A percentile compares a stretch with the other conserved stretches of the same genome.
Conservation (phyloP, 164 flowering plant genomes). For the Magnolia officinalis region DNA sequence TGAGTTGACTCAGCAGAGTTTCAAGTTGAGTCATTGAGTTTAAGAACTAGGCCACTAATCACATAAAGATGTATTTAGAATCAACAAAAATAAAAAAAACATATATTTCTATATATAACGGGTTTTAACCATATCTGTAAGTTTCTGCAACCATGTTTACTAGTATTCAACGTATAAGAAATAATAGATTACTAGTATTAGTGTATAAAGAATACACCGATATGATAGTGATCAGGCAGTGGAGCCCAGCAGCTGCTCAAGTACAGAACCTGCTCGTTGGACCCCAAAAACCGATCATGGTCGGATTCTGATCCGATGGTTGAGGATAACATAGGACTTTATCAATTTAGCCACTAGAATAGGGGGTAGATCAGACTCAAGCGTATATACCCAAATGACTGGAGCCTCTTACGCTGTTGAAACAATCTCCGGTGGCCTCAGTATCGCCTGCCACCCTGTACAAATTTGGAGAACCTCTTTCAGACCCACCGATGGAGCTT, state of each 20-base stretch:
- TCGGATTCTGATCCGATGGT: neutral
- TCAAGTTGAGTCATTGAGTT: too few species aligned
- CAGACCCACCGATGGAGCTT: slow-evolving; percentile 31
- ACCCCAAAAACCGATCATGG: neutral
- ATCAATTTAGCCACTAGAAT: neutral
- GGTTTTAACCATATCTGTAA: too few species aligned
- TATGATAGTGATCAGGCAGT: neutral
- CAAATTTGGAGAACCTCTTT: slow-evolving; percentile 27
- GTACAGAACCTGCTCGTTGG: neutral
- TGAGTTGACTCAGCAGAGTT: too few species aligned
- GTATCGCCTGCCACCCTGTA: slow-evolving; percentile 37
- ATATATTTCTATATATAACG: too few species aligned
- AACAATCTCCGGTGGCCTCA: slow-evolving; percentile 19
- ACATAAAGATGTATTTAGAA: too few species aligned
- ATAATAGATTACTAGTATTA: too few species aligned
- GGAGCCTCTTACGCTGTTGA: neutral
- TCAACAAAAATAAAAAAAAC: too few species aligned
- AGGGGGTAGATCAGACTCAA: neutral
- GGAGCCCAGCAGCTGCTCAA: neutral
- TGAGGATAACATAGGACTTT: neutral
- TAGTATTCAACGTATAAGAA: too few species aligned
- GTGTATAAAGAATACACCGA: too few species aligned
- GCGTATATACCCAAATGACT: neutral
- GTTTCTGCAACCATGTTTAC: too few species aligned
- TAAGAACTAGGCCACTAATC: too few species aligned